phyloP scores from a whole-genome alignment of 2,329 filamentous ascomycete species.

The Sporothrix humicola region DNA sequence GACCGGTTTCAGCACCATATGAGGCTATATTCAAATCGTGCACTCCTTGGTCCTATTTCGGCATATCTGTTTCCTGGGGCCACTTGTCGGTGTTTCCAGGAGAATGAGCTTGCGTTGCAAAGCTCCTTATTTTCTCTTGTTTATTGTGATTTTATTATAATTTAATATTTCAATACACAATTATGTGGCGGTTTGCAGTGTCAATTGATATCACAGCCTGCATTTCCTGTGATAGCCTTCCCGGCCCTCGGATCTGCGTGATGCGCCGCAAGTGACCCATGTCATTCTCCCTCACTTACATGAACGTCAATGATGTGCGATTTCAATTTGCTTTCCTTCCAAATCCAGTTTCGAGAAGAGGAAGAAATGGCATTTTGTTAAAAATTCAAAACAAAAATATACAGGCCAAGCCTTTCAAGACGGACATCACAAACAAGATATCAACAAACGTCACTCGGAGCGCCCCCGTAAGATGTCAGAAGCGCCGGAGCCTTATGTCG shows the following conservation, averaged over 20 bases:
- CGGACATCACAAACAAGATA: neutral
- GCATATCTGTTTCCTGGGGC: neutral
- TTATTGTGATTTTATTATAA: neutral
- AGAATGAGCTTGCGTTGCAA: neutral
- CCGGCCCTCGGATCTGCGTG: constrained; percentile 25
- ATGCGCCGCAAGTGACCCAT: constrained; percentile 16
- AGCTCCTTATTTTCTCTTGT: constrained; percentile 1
- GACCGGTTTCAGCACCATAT: constrained; percentile 27
- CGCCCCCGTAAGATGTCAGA: neutral
- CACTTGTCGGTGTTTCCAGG: constrained; percentile 15
- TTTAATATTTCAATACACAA: neutral
- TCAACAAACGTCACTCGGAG: neutral
- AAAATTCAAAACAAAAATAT: neutral
- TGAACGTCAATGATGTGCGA: constrained; percentile 5
- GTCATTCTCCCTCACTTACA: neutral
- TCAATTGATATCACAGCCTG: neutral
- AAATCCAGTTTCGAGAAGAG: neutral
- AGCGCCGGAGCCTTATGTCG: constrained; percentile 17
- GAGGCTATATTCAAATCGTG: constrained; percentile 27
- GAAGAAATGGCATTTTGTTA: neutral
- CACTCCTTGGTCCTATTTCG: constrained; percentile 16
- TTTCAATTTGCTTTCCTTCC: neutral
- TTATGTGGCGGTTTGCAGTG: neutral
- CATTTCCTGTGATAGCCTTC: neutral
- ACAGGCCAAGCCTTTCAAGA: neutral